Evolutionary conservation across 78 protist genomes (phyloP), one percentile per base, ranked within the genome.

Genomic region (Bodo saltans): DNA sequence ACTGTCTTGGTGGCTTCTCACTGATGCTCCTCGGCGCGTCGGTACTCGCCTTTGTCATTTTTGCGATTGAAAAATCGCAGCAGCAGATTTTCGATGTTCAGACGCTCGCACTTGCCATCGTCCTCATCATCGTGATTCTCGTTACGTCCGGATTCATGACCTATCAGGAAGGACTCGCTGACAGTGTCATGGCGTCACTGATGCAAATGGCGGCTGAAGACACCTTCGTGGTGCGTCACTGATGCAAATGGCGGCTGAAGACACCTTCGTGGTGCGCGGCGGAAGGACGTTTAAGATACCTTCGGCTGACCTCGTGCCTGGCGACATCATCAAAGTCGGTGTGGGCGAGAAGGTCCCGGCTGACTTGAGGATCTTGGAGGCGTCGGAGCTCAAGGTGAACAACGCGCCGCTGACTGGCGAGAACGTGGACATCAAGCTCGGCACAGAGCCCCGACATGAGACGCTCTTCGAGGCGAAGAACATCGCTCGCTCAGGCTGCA

Each of bases 131-230:
- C 67, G 95, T 97, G 27, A 94, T 96, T n/a, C 0, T 95, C 26
- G 33, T 93, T 42, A 95, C 94, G 29, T 91, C 90, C 74, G 72
- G 82, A 52, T 91, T 97, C 85, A 67, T 93, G 11, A 93, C 33
- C 88, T 53, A 83, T 34, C 98, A 96, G 90, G 92, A 95, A 47
- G 79, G 67, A 25, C 88, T 90, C 79, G 75, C 96, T 1, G 42
- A 72, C 28, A n/a, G 74, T 32, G 90, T 93, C 38, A 92, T 97
- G 98, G 94, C 42, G 11, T n/a, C n/a, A n/a, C n/a, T n/a, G n/a
- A n/a, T n/a, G n/a, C n/a, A n/a, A n/a, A 60, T 96, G 73, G 39
- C 87, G 40, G 94, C 98, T 23, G 29, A 69, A 33, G 30, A 86
- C 41, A 78, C 83, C 26, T 92, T 96, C 86, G 79, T 79, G 67